phyloP scores from a whole-genome alignment of 2,329 filamentous ascomycete species.

The Exophiala viscosa region DNA sequence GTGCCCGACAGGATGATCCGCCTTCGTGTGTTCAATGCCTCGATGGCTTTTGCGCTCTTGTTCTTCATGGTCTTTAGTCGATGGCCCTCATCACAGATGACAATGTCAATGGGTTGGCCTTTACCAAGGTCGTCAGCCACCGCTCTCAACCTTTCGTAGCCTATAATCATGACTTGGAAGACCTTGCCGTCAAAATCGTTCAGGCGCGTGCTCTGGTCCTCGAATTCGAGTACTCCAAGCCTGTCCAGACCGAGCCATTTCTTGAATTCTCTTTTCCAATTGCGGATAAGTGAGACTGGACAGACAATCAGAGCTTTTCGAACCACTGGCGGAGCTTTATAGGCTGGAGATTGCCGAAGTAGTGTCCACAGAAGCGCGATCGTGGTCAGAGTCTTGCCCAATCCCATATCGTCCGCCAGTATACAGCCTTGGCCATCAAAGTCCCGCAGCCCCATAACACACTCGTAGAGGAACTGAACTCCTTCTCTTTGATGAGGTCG shows the following conservation, averaged over 20 bases:
- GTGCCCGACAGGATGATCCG: constrained; percentile 64
- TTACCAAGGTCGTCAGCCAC: constrained; percentile 64
- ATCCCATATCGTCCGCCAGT: constrained; percentile 71
- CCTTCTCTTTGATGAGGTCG: constrained; percentile 67
- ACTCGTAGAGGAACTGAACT: constrained; percentile 69
- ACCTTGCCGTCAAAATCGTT: constrained; percentile 66
- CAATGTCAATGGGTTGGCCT: constrained; percentile 62
- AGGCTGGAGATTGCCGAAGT: constrained; percentile 66
- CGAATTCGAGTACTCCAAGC: constrained; percentile 64
- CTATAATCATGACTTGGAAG: constrained; percentile 70
- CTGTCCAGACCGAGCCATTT: constrained; percentile 71
- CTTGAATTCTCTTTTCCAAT: constrained; percentile 69
- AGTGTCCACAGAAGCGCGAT: constrained; percentile 69
- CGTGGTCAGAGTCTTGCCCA: constrained; percentile 71
- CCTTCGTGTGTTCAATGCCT: constrained; percentile 58
- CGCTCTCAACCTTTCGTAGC: constrained; percentile 65
- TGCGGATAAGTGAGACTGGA: constrained; percentile 67
- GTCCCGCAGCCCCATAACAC: constrained; percentile 67
- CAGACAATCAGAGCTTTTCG: constrained; percentile 71
- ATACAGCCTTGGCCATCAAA: constrained; percentile 67
- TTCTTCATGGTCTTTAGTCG: constrained; percentile 66
- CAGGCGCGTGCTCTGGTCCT: constrained; percentile 57
- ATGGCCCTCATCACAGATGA: constrained; percentile 68
- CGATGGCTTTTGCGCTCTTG: constrained; percentile 63
- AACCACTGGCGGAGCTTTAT: constrained; percentile 55